Percentiles rank a stretch among this genome's conserved stretches.
Conservation (phyloP, 2,329 filamentous ascomycete genomes). For the Verticillium alfalfae region DNA sequence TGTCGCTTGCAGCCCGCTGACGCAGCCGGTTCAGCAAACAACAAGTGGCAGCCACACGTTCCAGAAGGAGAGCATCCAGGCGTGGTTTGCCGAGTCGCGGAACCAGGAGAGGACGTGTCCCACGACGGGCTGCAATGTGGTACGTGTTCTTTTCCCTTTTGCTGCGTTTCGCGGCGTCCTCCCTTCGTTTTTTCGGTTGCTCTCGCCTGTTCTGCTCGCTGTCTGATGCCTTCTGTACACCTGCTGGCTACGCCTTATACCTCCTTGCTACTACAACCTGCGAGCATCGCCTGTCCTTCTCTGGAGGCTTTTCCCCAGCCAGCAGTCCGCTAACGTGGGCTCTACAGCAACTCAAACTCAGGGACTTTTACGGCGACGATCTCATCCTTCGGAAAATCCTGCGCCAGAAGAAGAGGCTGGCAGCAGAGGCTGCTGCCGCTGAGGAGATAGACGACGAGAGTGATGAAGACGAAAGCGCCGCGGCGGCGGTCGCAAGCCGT, state of each 20-base stretch:
- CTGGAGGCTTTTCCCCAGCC: no score
- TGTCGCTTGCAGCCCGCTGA: slow-evolving; percentile 62
- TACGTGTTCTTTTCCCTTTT: slow-evolving; percentile 20
- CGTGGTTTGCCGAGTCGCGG: slow-evolving; percentile 39
- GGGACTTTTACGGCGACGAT: slow-evolving; percentile 52
- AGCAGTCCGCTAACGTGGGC: slow-evolving; percentile 1
- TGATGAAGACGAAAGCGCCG: neutral
- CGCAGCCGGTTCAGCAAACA: slow-evolving; percentile 62
- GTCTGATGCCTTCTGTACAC: no score
- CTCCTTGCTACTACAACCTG: no score
- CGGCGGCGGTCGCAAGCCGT: neutral
- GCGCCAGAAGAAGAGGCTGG: slow-evolving; percentile 36
- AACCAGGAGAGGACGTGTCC: slow-evolving; percentile 50
- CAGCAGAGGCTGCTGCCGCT: slow-evolving; percentile 24
- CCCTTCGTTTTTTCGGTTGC: no score
- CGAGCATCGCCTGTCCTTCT: neutral
- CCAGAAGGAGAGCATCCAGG: slow-evolving; percentile 58
- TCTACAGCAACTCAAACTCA: slow-evolving; percentile 38
- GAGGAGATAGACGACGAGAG: slow-evolving; percentile 25
- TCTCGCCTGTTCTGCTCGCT: no score
- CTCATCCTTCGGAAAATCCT: slow-evolving; percentile 53
- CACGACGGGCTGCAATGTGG: slow-evolving; percentile 57
- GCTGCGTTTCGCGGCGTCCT: neutral
- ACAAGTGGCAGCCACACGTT: slow-evolving; percentile 69
- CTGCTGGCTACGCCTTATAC: no score